Base-by-base conservation (phyloP, 2,329 filamentous ascomycete genomes). In the Fusarium guadeloupense region DNA sequence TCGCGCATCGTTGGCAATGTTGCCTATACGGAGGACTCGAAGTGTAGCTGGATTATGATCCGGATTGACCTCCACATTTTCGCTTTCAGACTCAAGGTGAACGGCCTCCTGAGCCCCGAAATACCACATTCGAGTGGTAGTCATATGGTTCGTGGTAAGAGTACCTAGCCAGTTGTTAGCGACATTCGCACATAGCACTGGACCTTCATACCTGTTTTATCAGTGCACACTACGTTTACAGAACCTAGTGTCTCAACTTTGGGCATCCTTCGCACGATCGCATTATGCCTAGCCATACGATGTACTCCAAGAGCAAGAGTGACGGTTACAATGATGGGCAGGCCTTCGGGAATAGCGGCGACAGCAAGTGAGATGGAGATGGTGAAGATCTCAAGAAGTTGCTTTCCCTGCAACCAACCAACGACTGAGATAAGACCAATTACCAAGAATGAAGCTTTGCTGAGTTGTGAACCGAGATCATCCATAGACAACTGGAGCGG, bases 181-280 rank as follows among this genome's bases (percentile, higher is more conserved):
- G 13, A 17, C 14, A 33, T 12, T 23, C 30, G 21, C 23, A 31
- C 5, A 2, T 37, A 23, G 10, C 12, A 3, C 25, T 34, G 13
- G 43, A 14, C 23, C 23, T 14, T 59, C 74, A 68, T 77, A 87
- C 87, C 92, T 37, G 95, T 99, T 79, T 99, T 99, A 81, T 99
- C 95, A 67, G 93, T 97, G 79, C 96, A 99, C 7, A 99, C 92
- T n/a, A 99, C 93, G 70, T 98, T 99, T 55, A 99, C 95, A n/a
- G 93, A 97, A 9, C 96, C 96, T 6, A 99, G 80, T 1, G 95
- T 99, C 75, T 99, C 95, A 9, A 99, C 96, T 75, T 95, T 98
- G 19, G 96, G 96, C 77, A 99, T 89, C 72, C 91, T 89, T 66
- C 95, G 90, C 57, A 99, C 94, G 74, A 99, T 99, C 9, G 95